phyloP scores from a whole-genome alignment of 2,329 filamentous ascomycete species.

The Colletotrichum chlorophyti region DNA sequence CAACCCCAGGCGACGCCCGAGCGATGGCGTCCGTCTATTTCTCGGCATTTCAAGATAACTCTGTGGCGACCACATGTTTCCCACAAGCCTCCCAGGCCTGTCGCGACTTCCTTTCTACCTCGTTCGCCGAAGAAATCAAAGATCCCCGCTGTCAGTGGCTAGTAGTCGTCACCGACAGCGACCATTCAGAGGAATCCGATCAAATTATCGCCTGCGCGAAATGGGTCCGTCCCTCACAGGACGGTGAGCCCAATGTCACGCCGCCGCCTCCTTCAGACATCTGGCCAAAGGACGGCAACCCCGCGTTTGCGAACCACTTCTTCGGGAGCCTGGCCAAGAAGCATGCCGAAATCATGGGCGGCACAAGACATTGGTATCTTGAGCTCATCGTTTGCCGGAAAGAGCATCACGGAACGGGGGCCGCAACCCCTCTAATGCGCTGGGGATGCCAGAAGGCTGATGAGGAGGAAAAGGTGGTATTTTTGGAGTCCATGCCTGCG shows the following conservation, averaged over 20 bases:
- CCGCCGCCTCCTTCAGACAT: slow-evolving; percentile 31
- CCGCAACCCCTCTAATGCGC: slow-evolving; percentile 48
- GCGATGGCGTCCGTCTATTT: slow-evolving; percentile 51
- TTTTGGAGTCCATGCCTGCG: slow-evolving; percentile 57
- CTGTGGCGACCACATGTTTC: slow-evolving; percentile 46
- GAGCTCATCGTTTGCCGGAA: slow-evolving; percentile 52
- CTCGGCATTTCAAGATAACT: slow-evolving; percentile 48
- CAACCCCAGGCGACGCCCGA: slow-evolving; percentile 46
- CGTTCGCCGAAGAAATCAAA: slow-evolving; percentile 45
- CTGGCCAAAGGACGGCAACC: slow-evolving; percentile 49
- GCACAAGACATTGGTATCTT: slow-evolving; percentile 54
- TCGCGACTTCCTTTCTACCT: slow-evolving; percentile 42
- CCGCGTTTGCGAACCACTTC: slow-evolving; percentile 44
- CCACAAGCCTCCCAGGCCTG: slow-evolving; percentile 35
- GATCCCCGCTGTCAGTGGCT: slow-evolving; percentile 47
- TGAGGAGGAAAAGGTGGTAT: slow-evolving; percentile 48
- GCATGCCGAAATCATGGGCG: slow-evolving; percentile 46
- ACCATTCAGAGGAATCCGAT: slow-evolving; percentile 20
- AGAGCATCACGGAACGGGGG: slow-evolving; percentile 53
- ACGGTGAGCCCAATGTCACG: slow-evolving; percentile 32
- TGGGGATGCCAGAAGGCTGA: slow-evolving; percentile 58
- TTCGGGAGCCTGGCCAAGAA: slow-evolving; percentile 44
- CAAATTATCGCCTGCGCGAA: slow-evolving; percentile 53
- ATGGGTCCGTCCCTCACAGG: slow-evolving; percentile 46
- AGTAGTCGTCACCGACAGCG: slow-evolving; percentile 45